Conservation (phyloP, 1,139 yeast species). For the Diutina scorzettiae region DNA sequence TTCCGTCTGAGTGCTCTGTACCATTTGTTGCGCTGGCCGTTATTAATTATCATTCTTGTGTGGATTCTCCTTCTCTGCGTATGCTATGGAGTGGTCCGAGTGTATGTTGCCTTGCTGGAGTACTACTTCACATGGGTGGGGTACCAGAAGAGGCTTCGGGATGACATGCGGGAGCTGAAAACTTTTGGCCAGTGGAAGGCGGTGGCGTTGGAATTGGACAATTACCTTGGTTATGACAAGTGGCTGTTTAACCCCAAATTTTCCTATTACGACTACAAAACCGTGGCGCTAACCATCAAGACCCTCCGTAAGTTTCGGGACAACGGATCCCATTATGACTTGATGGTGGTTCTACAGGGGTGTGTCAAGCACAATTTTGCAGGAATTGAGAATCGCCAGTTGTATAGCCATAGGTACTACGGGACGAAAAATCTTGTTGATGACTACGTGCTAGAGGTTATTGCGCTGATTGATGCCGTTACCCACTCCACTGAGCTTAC, state of each 20-base stretch:
- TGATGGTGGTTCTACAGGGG: slow-evolving; percentile 48
- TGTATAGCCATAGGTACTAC: slow-evolving; percentile 64
- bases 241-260: slow-evolving; percentile 58
- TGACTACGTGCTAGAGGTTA: slow-evolving; percentile 43
- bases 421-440: slow-evolving; percentile 60
- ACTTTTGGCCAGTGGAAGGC: slow-evolving; percentile 52
- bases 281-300: slow-evolving; percentile 39
- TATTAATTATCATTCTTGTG: slow-evolving; percentile 33
- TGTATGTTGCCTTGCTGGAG: slow-evolving; percentile 57
- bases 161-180: slow-evolving; percentile 33
- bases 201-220: slow-evolving; percentile 47
- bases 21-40: slow-evolving; percentile 53
- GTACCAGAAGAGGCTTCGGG: slow-evolving; percentile 36
- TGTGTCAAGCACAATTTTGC: slow-evolving; percentile 68
- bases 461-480: slow-evolving; percentile 33
- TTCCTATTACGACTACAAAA: slow-evolving; percentile 57
- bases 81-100: slow-evolving; percentile 40
- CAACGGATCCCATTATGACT: slow-evolving; percentile 27
- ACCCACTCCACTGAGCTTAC: slow-evolving; percentile 25
- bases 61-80: slow-evolving; percentile 45
- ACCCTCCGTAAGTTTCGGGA: slow-evolving; percentile 28
- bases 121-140: slow-evolving; percentile 50
- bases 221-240: slow-evolving; percentile 42
- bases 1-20: slow-evolving; percentile 39
- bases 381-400: slow-evolving; percentile 60